Conservation (phyloP, 2,329 filamentous ascomycete genomes). For the Penicillium paneum region DNA sequence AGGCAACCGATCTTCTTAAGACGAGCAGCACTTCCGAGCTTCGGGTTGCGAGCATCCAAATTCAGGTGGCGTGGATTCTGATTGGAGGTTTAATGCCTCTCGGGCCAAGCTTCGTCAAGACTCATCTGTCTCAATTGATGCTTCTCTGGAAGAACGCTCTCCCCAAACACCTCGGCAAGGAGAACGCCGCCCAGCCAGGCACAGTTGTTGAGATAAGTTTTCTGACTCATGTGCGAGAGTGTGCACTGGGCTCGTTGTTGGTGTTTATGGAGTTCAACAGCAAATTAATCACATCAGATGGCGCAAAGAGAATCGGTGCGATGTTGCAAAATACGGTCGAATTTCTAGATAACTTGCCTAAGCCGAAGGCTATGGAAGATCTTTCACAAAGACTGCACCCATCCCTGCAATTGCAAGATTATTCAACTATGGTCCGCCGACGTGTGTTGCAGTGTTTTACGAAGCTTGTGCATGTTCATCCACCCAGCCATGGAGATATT, state of each 20-base stretch:
- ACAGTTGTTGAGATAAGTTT: slow-evolving; percentile 87
- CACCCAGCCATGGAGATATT: slow-evolving; percentile 77
- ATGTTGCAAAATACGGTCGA: slow-evolving; percentile 95
- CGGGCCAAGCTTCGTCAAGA: slow-evolving; percentile 97
- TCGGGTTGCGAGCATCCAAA: slow-evolving; percentile 85
- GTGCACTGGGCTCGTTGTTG: slow-evolving; percentile 83
- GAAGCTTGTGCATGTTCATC: slow-evolving; percentile 83
- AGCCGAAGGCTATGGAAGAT: slow-evolving; percentile 82
- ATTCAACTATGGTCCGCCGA: slow-evolving; percentile 88
- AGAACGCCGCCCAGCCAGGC: slow-evolving; percentile 80
- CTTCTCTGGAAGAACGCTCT: slow-evolving; percentile 96
- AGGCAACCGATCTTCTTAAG: slow-evolving; percentile 89
- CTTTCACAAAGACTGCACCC: slow-evolving; percentile 78
- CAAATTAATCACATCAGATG: slow-evolving; percentile 84
- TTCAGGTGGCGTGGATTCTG: slow-evolving; percentile 96
- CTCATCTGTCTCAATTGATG: slow-evolving; percentile 89
- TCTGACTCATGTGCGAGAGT: slow-evolving; percentile 89
- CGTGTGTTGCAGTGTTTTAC: slow-evolving; percentile 93
- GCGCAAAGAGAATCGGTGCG: slow-evolving; percentile 83
- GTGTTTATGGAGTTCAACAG: slow-evolving; percentile 93
- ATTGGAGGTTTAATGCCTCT: slow-evolving; percentile 96
- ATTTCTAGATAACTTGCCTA: slow-evolving; percentile 80
- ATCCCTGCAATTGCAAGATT: slow-evolving; percentile 81
- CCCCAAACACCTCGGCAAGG: slow-evolving; percentile 88
- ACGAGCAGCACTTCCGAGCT: slow-evolving; percentile 88